Evolutionary conservation across 2,329 filamentous ascomycete genomes (phyloP), one percentile per base, ranked within the genome.

Genomic region (Lecanicillium sp.): DNA sequence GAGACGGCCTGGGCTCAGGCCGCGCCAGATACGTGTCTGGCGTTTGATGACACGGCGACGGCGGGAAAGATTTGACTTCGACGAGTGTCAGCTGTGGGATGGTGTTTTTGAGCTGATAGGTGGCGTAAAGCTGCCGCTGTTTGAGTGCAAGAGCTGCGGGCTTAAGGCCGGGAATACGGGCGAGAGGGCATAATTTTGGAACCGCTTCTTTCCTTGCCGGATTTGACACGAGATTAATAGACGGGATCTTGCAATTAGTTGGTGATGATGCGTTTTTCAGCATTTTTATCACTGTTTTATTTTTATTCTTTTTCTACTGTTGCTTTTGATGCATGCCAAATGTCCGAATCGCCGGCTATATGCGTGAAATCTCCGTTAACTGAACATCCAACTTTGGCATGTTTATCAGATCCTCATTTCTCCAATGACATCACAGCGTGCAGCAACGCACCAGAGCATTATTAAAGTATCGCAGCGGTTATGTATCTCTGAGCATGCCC

Each of bases 41-140:
- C 15, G n/a, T 9, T 42, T 12, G 40, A 41, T 9, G 23, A 41
- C 3, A 17, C 3, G 5, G 40, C 39, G 8, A 23, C 24, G 6
- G 23, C 32, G 2, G 15, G 23, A 3, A 20, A 26, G 11, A 21
- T 54, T n/a, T 1, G 52, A 53, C 26, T 55, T 51, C 43, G 45
- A 38, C 3, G 54, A 56, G 45, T 57, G 54, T 21, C 24, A 51
- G 29, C 52, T 57, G 23, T 57, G 52, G 55, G 55, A 56, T 41
- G 39, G 17, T 3, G 45, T 57, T 15, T 55, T 49, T 45, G 49
- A 7, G 14, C 20, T 48, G 21, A 20, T 54, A 2, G 56, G 55
- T 47, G 44, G 50, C 19, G 40, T 32, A 12, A 27, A 29, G 17
- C 30, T 26, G 9, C 17, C 32, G 2, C 19, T 10, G 20, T 17